Evolutionary conservation across 768 basidiomycete genomes (phyloP).

Genomic region (Clitopilus passeckerianus): DNA sequence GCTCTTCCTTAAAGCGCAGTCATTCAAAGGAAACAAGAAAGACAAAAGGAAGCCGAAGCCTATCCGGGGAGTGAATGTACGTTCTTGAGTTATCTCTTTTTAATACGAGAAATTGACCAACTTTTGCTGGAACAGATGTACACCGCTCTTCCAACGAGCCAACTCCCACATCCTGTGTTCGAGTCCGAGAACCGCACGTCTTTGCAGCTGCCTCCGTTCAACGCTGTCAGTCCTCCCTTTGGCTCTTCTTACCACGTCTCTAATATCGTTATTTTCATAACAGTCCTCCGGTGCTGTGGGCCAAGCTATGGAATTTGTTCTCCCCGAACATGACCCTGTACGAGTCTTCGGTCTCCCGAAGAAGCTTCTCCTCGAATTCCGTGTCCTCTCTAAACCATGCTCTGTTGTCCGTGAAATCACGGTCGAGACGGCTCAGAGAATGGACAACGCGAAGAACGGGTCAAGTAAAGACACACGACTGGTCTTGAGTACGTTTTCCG

Average conservation of each 20-base stretch:
- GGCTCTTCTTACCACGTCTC: slow-evolving; percentile 3
- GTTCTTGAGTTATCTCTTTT: neutral
- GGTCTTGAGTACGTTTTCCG: slow-evolving; percentile 55
- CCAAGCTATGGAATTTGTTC: slow-evolving; percentile 39
- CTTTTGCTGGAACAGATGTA: slow-evolving; percentile 28
- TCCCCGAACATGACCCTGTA: slow-evolving; percentile 43
- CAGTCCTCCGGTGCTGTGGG: slow-evolving; percentile 32
- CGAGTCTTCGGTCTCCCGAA: slow-evolving; percentile 69
- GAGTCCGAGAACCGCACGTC: slow-evolving; percentile 26
- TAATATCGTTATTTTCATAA: slow-evolving; percentile 7
- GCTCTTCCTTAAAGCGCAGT: neutral
- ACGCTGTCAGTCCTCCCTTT: slow-evolving; percentile 27
- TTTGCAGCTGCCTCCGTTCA: slow-evolving; percentile 35
- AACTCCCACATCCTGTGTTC: slow-evolving; percentile 36
- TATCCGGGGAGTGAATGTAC: neutral
- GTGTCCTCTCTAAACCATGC: slow-evolving; percentile 64
- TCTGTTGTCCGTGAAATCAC: slow-evolving; percentile 72
- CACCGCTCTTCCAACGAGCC: slow-evolving; percentile 29
- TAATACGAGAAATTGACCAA: neutral
- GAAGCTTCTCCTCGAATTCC: slow-evolving; percentile 68
- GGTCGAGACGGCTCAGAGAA: slow-evolving; percentile 41
- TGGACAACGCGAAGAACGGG: slow-evolving; percentile 44
- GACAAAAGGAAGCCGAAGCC: neutral
- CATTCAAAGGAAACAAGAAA: neutral
- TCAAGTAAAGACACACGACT: slow-evolving; percentile 51